A percentile compares a stretch with the other conserved stretches of the same genome.
Evolutionary conservation across 331 rosid genomes (phyloP).

Genomic region (Malus hybrid): DNA sequence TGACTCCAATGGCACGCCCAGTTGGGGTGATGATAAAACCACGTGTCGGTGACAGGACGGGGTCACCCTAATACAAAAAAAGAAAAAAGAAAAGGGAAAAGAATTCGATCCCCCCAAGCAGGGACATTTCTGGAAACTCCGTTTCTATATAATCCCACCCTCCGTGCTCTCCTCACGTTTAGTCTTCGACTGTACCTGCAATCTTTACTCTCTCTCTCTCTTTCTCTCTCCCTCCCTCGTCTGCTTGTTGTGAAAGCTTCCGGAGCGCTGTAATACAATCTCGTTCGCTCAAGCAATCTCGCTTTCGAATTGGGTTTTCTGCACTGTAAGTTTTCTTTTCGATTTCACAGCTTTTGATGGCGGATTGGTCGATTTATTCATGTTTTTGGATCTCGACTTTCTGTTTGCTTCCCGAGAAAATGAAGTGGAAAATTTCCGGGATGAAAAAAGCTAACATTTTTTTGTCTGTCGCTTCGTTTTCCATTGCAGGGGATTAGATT

Average conservation of each 20-base stretch:
- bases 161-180: constrained; percentile 38
- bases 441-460: background rate
- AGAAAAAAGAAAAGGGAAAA: background rate
- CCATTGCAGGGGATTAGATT: constrained; percentile 32
- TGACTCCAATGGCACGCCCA: constrained; percentile 2
- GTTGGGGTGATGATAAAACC: constrained; percentile 17
- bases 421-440: background rate
- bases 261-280: background rate
- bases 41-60: too few species aligned
- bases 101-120: constrained; percentile 12
- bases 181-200: constrained; percentile 26
- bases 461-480: background rate
- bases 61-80: too few species aligned
- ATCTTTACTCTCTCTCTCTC: background rate
- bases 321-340: constrained; percentile 1
- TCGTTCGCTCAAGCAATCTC: background rate
- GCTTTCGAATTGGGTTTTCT: background rate
- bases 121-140: constrained; percentile 53
- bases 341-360: background rate
- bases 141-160: constrained; percentile 53
- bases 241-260: background rate
- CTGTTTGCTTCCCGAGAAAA: background rate
- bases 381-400: background rate
- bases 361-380: background rate
- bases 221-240: background rate